Evolutionary conservation across 441 rosid species (phyloP), one percentile per base, ranked within the genome.

Genomic region (Lepidium campestre): DNA sequence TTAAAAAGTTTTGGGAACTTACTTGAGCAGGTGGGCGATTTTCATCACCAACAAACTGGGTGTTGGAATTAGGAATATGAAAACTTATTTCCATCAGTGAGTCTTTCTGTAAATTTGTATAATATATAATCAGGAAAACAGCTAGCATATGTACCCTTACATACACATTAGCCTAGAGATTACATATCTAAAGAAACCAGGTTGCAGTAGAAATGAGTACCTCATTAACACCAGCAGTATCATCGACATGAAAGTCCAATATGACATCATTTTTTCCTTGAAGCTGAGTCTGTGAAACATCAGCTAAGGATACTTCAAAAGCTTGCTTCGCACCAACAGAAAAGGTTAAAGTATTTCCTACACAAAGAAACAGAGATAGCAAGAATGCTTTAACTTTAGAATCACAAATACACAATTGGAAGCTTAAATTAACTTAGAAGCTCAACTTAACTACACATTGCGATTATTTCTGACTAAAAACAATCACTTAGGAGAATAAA

Each of bases 201-300:
- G 13, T 19, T 11, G 53, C 10, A 50, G 18, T 60, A 49, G 5
- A 58, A 76, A 78, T 34, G 6, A 23, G 18, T 34, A 93, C 98
- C 95, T 91, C 99, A 70, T 89, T 94, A 52, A 96, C 97, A 72
- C 99, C 97, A 63, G 97, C 83, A 5, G 96, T 91, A 71, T 94
- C 99, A 86, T 94, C 97, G 39, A 89, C 93, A 72, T 94, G 99
- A 77, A 94, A 94, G 85, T 94, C 94, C 83, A 91, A 78, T 34
- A 86, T 61, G 48, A 91, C 97, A 74, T 91, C 97, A 77, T 87
- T 87, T 72, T 93, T 91, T 54, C 97, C 97, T 76, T 89, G 98
- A 72, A 91, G 75, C 70, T 91, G 96, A 29, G 97, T 85, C 52
- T 94, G 99, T 0, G 96, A 81, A 60, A 94, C 99, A 77, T 94